These are phyloP conservation scores for Exobasidium rhododendri DNA, from an alignment of 1,284 basidiomycete species.

Conservation along the genomic window DNA sequence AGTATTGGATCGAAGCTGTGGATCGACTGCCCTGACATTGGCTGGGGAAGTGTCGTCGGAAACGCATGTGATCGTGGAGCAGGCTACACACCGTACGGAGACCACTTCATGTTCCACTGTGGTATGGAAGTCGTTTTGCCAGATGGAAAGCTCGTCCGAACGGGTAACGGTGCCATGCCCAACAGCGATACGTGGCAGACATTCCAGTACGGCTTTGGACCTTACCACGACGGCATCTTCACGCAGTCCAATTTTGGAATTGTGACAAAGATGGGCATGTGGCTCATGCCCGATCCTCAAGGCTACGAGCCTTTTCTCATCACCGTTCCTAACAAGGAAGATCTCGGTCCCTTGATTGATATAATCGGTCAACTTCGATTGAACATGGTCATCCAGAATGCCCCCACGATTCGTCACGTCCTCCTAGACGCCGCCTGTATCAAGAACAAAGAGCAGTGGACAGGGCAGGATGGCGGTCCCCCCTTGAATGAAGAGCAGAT, in stretches of 20 bases:
- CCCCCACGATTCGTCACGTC: conserved; percentile 25
- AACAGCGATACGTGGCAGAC: conserved; percentile 27
- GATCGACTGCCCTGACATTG: conserved; percentile 31
- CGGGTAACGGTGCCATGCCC: conserved; percentile 34
- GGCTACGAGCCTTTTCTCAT: conserved; percentile 36
- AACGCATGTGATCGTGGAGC: conserved; percentile 33
- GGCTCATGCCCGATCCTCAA: conserved; percentile 35
- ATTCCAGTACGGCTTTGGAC: conserved; percentile 33
- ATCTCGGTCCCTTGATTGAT: conserved; percentile 25
- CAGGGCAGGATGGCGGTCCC: conserved; percentile 13
- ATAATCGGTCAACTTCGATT: conserved; percentile 28
- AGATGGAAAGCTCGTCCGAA: conserved; percentile 33
- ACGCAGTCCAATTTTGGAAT: conserved; percentile 26
- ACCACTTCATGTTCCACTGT: conserved; percentile 31
- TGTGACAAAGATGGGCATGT: conserved; percentile 33
- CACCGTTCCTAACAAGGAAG: conserved; percentile 27
- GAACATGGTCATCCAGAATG: conserved; percentile 30
- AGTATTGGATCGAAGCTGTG: conserved; percentile 26
- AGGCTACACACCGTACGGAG: conserved; percentile 26
- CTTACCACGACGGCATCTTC: conserved; percentile 42
- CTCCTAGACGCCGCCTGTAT: conserved; percentile 29
- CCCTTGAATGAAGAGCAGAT: conserved; percentile 12
- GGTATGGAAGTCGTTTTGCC: conserved; percentile 41
- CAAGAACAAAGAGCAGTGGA: conserved; percentile 23
- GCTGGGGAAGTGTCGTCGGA: conserved; percentile 32